Conservation (phyloP, 2,329 filamentous ascomycete species). For the Fusarium staphyleae region DNA sequence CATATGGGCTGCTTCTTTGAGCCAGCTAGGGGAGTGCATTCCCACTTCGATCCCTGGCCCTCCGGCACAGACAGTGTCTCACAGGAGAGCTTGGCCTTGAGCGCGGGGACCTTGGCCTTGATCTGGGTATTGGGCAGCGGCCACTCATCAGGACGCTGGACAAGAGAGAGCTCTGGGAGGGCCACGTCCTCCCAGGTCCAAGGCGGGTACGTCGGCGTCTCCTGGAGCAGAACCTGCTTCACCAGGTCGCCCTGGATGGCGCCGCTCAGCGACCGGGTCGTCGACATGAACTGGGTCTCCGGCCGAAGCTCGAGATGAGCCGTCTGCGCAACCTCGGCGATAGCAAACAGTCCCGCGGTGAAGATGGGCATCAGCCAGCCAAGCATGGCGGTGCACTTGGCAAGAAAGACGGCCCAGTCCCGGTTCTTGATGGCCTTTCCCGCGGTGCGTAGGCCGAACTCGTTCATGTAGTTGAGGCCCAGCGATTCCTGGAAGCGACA, state of each 20-base stretch:
- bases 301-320: constrained; percentile 33
- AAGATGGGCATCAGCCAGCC: constrained; percentile 43
- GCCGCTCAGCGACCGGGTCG: constrained; percentile 23
- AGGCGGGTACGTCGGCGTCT: constrained; percentile 34
- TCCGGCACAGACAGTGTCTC: constrained; percentile 25
- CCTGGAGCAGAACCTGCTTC: constrained; percentile 28
- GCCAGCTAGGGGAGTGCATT: constrained; percentile 30
- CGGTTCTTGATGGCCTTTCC: constrained; percentile 37
- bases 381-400: constrained; percentile 38
- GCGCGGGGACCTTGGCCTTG: constrained; percentile 28
- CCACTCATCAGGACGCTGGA: constrained; percentile 26
- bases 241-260: constrained; percentile 27
- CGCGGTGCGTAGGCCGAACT: constrained; percentile 36
- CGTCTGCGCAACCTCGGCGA: constrained; percentile 28
- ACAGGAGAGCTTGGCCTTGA: constrained; percentile 32
- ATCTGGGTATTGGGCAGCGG: constrained; percentile 36
- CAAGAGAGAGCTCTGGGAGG: constrained; percentile 32
- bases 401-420: constrained; percentile 41
- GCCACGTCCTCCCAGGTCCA: constrained; percentile 41
- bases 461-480: constrained; percentile 41
- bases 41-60: constrained; percentile 25
- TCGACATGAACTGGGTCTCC: constrained; percentile 34
- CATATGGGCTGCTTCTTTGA: constrained; percentile 31
- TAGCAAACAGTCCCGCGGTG: constrained; percentile 40
- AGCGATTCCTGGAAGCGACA: constrained; percentile 37